phyloP scores from a whole-genome alignment of 805 yeast genomes.

The Dipodascus albidus region DNA sequence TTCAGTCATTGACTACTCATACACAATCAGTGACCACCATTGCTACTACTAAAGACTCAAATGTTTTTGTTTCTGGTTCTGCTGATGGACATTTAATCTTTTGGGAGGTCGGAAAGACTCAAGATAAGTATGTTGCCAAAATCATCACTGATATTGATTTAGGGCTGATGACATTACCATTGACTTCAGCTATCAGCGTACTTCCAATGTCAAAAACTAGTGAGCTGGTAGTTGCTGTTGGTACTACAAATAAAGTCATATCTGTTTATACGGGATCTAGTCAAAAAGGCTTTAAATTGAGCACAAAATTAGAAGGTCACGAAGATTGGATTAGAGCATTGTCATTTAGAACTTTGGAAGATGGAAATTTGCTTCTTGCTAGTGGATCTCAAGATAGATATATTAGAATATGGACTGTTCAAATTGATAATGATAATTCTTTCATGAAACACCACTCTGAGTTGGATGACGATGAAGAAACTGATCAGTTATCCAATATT shows the following conservation, averaged over 20 bases:
- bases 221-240: constrained; percentile 19
- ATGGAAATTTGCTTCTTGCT: constrained; percentile 57
- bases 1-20: constrained; percentile 31
- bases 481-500: constrained; percentile 47
- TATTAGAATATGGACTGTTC: constrained; percentile 67
- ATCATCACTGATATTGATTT: constrained; percentile 2
- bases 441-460: constrained; percentile 45
- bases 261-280: constrained; percentile 36
- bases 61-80: constrained; percentile 46
- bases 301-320: constrained; percentile 69
- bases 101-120: constrained; percentile 30
- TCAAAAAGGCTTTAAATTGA: constrained; percentile 23
- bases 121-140: constrained; percentile 16
- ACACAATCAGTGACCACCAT: constrained; percentile 43
- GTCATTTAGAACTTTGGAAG: constrained; percentile 39
- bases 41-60: constrained; percentile 28
- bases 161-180: neutral
- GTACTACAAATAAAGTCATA: constrained; percentile 31
- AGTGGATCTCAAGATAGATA: constrained; percentile 90
- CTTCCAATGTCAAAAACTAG: constrained; percentile 2
- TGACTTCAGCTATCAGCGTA: neutral
- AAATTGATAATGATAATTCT: constrained; percentile 5
- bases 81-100: constrained; percentile 47
- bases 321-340: constrained; percentile 92
- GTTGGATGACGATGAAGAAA: constrained; percentile 34